Evolutionary conservation across 2,329 filamentous ascomycete genomes (phyloP), one percentile per base, ranked within the genome.

Genomic region (Penicillium sp.): DNA sequence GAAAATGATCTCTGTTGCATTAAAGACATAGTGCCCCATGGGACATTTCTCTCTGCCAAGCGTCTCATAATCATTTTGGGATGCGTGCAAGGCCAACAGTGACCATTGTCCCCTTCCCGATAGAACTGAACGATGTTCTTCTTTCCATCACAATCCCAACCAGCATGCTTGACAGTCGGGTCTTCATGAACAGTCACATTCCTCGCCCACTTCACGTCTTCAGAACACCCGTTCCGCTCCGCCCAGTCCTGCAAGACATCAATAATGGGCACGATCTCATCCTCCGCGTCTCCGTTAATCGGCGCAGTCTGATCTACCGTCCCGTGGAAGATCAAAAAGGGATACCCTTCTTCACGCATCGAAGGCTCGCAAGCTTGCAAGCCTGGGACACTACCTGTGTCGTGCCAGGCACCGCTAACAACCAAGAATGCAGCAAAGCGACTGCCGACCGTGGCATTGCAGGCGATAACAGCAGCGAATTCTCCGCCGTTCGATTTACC

Each of bases 401-500:
- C 52, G 60, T 82, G 82, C 47, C 75, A 77, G 6, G 79, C 80
- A 6, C 77, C 79, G 1, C 77, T 75, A 8, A 77, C 76, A 6
- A 77, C 72, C 1, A 77, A 79, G 59, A 83, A 82, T 1, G 80
- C 80, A 9, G 80, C 79, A 50, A 83, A 78, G 6, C 68, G 69
- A 6, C 63, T 64, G 4, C 75, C 76, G 3, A 75, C 70, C 8
- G 68, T 67, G 2, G 74, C 62, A 33, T 78, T 71, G 65, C 79
- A 83, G 3, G 81, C 79, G 6, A 82, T 73, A 1, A 75, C 62
- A 23, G 75, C 75, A 4, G 77, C 76, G 25, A 80, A 79, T 12
- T 77, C 82, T 2, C 79, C 83, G 8, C 81, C 82, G 45, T 85
- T 83, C 60, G 75, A 83, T 61, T 85, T 83, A 45, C 79, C 80